Evolutionary conservation across 805 yeast genomes (phyloP).

Genomic region (Yamadazyma kitorensis): DNA sequence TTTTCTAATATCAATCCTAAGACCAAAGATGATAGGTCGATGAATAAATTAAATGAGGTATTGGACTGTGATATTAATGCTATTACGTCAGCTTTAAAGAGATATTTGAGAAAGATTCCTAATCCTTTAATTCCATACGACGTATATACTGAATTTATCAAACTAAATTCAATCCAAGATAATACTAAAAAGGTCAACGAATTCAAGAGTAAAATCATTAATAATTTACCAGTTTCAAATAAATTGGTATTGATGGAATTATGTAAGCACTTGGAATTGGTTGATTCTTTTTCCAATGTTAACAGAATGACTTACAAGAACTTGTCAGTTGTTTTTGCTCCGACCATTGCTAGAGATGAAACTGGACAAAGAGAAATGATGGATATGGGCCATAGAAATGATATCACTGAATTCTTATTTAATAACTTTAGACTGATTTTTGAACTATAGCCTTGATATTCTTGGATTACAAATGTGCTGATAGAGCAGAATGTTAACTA

Average conservation of each 20-base stretch:
- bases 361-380: slow-evolving; percentile 77
- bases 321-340: slow-evolving; percentile 90
- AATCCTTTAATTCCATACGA: slow-evolving; percentile 78
- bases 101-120: slow-evolving; percentile 81
- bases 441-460: too few species aligned
- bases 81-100: slow-evolving; percentile 79
- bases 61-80: slow-evolving; percentile 73
- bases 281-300: slow-evolving; percentile 48
- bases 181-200: slow-evolving; percentile 35
- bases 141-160: slow-evolving; percentile 64
- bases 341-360: slow-evolving; percentile 78
- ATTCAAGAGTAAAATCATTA: slow-evolving; percentile 43
- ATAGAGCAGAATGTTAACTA: too few species aligned
- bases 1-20: slow-evolving; percentile 23
- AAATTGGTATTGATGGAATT: slow-evolving; percentile 52
- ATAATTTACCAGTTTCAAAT: slow-evolving; percentile 66
- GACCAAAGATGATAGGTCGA: slow-evolving; percentile 31
- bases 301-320: slow-evolving; percentile 86
- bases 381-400: slow-evolving; percentile 81
- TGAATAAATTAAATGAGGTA: slow-evolving; percentile 30
- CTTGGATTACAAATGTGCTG: too few species aligned
- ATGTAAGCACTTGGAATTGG: slow-evolving; percentile 60
- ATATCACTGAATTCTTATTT: slow-evolving; percentile 70
- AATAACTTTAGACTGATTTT: slow-evolving; percentile 33
- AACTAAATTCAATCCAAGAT: slow-evolving; percentile 29